phyloP scores from a whole-genome alignment of 352 stramenopile species.

The Phytopythium kandeliae region DNA sequence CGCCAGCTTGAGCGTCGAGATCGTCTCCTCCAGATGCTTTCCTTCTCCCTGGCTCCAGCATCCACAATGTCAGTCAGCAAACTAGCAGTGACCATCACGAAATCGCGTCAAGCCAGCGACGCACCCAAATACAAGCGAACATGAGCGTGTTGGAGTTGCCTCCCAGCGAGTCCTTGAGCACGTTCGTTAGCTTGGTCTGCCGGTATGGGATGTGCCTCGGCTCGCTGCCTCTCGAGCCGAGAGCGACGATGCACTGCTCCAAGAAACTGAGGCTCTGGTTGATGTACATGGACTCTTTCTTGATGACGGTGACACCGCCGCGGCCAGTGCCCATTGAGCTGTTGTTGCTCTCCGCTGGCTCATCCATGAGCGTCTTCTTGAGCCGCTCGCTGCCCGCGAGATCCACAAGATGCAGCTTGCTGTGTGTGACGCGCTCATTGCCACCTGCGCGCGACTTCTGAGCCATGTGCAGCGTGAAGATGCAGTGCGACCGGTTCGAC shows the following conservation, averaged over 20 bases:
- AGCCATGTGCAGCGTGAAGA: conserved; percentile 91
- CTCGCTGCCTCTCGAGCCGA: conserved; percentile 49
- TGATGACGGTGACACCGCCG: conserved; percentile 67
- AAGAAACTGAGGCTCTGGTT: conserved; percentile 96
- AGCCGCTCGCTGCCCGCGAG: conserved; percentile 92
- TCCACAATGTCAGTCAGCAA: neutral
- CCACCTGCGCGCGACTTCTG: conserved; percentile 76
- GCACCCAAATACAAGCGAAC: conserved; percentile 90
- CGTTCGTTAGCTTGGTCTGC: conserved; percentile 94
- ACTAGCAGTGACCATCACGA: too few species aligned
- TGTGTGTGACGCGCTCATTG: conserved; percentile 75
- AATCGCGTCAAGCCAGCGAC: neutral
- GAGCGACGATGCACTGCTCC: conserved; percentile 92
- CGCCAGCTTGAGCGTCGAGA: conserved; percentile 91
- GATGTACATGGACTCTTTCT: conserved; percentile 97
- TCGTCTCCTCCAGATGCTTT: conserved; percentile 90
- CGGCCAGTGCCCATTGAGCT: neutral
- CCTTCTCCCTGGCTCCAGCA: conserved; percentile 52
- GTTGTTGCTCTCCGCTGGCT: conserved; percentile 10
- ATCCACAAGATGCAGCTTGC: conserved; percentile 93
- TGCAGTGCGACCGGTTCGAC: conserved; percentile 91
- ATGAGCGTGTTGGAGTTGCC: conserved; percentile 95
- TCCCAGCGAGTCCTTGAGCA: conserved; percentile 92
- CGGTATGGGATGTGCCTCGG: conserved; percentile 88
- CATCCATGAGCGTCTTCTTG: conserved; percentile 89